Base-by-base conservation (phyloP, 176 grass and related monocot genomes). In the Triticum timopheevii region DNA sequence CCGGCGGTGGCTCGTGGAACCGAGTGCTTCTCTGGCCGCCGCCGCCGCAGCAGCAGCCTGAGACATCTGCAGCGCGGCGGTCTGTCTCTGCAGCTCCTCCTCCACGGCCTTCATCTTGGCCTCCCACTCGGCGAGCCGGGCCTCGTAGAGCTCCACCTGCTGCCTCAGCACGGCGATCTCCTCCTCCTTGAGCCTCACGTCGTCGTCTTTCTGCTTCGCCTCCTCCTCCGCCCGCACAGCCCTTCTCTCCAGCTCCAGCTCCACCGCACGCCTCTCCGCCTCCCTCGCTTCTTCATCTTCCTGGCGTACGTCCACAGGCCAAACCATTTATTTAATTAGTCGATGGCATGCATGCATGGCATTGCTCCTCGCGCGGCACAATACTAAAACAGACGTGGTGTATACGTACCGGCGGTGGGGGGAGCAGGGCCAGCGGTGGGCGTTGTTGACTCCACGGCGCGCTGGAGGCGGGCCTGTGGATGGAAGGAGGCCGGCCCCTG, bases 81-180 rank as follows among this genome's bases (percentile, higher is more conserved):
- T 88, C 24, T 95, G 87, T 16, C 81, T 95, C 49, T 88, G 85
- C 69, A 87, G 77, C 61, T 87, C 76, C 23, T 86, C 90, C 63
- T 92, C 90, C 69, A 92, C 83, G 13, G 82, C 73, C 33, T 86
- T 90, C 88, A 88, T 90, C 66, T 82, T 83, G n/a, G 8, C 61
- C 85, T 92, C 90, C 15, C 86, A 92, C 20, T 90, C 85, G 3
- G n/a, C 73, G 34, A 89, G 84, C 34, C 83, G 31, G 42, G 42
- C 83, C 12, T 90, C 75, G 34, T 95, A 95, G 13, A 92, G 82
- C 20, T 88, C 33, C 1, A 95, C 66, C 30, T 92, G 82, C 0
- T 83, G 63, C 0, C 40, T 44, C 64, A 95, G 49, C 1, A 52
- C 45, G 22, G 36, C 11, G 67, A 90, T 86, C 82, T 92, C 83